phyloP scores from a whole-genome alignment of 163 green algal genomes.

The Trebouxiophyceae sp. region DNA sequence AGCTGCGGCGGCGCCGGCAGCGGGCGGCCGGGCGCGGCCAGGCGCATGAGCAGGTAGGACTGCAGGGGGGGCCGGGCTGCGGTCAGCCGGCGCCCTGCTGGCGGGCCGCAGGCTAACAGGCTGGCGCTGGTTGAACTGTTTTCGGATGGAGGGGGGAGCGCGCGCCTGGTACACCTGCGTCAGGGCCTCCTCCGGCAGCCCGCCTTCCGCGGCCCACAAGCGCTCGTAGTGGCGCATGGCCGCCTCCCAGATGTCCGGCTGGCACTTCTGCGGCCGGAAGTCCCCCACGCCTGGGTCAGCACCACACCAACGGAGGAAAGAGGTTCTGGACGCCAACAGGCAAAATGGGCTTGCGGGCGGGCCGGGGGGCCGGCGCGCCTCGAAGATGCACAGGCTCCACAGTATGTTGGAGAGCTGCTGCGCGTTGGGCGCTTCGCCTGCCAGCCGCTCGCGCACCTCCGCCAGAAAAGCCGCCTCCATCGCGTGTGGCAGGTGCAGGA shows the following conservation, averaged over 20 bases:
- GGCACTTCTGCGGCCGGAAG: constrained; percentile 9
- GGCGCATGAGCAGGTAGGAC: constrained; percentile 30
- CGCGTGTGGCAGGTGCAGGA: constrained; percentile 9
- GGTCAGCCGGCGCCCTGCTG: too few relatives aligned
- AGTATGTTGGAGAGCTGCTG: constrained; percentile 50
- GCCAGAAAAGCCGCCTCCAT: constrained; percentile 4
- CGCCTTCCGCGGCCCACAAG: constrained; percentile 1
- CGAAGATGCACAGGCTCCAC: constrained; percentile 27
- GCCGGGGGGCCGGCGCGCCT: too few relatives aligned
- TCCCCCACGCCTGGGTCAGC: too few relatives aligned
- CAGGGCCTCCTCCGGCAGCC: constrained; percentile 34
- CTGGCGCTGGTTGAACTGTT: too few relatives aligned
- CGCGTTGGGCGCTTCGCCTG: constrained; percentile 24
- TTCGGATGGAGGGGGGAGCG: too few relatives aligned
- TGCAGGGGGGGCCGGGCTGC: too few relatives aligned
- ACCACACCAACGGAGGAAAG: too few relatives aligned
- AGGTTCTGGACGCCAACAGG: too few relatives aligned
- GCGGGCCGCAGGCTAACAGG: too few relatives aligned
- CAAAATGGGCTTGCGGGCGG: too few relatives aligned
- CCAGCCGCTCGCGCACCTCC: constrained; percentile 22
- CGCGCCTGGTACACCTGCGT: constrained; percentile 32
- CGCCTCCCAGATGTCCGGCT: constrained; percentile 14
- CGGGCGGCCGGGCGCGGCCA: constrained; percentile 7
- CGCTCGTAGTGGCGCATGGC: constrained; percentile 22
- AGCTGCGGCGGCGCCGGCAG: constrained; percentile 12